Conservation (phyloP, 495 filamentous ascomycete species). For the Tuber umbilicatum region DNA sequence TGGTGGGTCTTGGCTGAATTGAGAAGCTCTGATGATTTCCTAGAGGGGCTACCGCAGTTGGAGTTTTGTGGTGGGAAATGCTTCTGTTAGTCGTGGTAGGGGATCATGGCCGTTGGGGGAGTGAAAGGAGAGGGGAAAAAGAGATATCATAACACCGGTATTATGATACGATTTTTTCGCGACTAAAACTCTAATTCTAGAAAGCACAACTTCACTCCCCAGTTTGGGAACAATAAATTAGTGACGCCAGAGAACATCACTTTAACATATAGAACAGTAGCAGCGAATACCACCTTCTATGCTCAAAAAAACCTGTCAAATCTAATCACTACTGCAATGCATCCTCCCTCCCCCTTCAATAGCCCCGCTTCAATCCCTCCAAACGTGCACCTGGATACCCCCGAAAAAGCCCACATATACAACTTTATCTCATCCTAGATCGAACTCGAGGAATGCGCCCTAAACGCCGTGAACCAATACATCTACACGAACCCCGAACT, state of each 20-base stretch:
- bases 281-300: background rate
- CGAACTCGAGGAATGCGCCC: background rate
- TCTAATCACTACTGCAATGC: background rate
- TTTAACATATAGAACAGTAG: background rate
- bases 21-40: background rate
- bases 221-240: background rate
- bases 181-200: background rate
- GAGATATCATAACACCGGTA: background rate
- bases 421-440: background rate
- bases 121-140: background rate
- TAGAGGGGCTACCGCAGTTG: background rate
- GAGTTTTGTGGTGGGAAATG: background rate
- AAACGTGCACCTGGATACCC: background rate
- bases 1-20: background rate
- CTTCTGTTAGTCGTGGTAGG: background rate
- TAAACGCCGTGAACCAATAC: background rate
- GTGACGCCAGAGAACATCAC: background rate
- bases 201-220: background rate
- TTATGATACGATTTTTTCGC: too few relatives aligned
- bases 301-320: background rate
- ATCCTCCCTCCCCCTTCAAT: background rate
- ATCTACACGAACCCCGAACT: background rate
- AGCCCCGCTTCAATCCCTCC: background rate
- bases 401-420: background rate
- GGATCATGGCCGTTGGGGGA: background rate